phyloP scores from a whole-genome alignment of 2,329 filamentous ascomycete species.

The Pseudocercospora fijiensis region DNA sequence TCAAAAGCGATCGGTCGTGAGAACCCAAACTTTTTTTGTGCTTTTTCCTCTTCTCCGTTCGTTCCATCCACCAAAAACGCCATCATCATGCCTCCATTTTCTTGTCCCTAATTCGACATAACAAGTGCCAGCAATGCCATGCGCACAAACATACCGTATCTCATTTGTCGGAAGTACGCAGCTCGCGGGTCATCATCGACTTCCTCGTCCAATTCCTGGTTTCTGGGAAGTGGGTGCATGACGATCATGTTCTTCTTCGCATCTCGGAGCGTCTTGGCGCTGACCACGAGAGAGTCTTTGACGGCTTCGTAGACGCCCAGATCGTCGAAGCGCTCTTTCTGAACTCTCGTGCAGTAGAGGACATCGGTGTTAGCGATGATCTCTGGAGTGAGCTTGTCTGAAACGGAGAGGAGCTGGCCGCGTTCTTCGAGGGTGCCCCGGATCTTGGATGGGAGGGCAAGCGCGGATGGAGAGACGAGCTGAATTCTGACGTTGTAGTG shows the following conservation, averaged over 20 bases:
- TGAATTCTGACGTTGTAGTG: constrained; percentile 96
- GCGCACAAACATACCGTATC: constrained; percentile 93
- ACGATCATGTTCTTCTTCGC: constrained; percentile 93
- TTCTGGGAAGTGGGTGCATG: constrained; percentile 91
- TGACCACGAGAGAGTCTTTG: constrained; percentile 84
- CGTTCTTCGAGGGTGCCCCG: constrained; percentile 68
- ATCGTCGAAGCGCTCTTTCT: constrained; percentile 91
- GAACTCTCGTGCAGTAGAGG: constrained; percentile 93
- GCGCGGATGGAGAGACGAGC: constrained; percentile 77
- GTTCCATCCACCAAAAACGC: neutral
- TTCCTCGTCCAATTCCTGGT: constrained; percentile 90
- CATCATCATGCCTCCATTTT: neutral
- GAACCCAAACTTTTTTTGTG: neutral
- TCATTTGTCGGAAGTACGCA: constrained; percentile 99
- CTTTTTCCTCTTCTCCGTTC: neutral
- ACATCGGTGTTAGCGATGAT: constrained; percentile 86
- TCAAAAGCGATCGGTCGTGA: neutral
- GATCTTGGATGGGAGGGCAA: constrained; percentile 74
- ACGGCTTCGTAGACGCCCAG: constrained; percentile 77
- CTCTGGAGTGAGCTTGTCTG: constrained; percentile 76
- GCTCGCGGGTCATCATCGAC: constrained; percentile 96
- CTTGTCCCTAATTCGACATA: constrained; percentile 56
- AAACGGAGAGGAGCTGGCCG: constrained; percentile 75
- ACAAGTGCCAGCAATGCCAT: constrained; percentile 96
- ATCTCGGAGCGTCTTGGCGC: constrained; percentile 84